Conservation (phyloP, 495 filamentous ascomycete genomes). For the Neurospora sp. region DNA sequence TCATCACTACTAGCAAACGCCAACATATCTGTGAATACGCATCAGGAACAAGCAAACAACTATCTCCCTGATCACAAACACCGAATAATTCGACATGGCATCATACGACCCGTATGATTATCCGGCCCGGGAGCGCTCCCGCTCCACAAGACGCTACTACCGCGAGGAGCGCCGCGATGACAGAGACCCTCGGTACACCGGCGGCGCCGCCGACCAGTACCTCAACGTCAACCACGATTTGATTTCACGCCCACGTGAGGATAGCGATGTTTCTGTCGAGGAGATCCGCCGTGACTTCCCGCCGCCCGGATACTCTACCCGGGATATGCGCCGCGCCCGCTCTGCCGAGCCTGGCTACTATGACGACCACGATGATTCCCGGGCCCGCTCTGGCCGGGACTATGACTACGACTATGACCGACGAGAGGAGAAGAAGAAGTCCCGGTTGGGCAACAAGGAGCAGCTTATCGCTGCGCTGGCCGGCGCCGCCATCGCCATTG, state of each 20-base stretch:
- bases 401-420: slow-evolving; percentile 39
- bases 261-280: slow-evolving; percentile 43
- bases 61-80: not conserved
- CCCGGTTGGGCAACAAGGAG: slow-evolving; percentile 44
- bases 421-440: slow-evolving; percentile 38
- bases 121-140: slow-evolving; percentile 30
- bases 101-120: slow-evolving; percentile 39
- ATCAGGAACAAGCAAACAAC: not conserved
- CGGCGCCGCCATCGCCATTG: slow-evolving; percentile 42
- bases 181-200: slow-evolving; percentile 34
- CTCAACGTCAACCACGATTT: slow-evolving; percentile 38
- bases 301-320: slow-evolving; percentile 42
- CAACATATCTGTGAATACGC: not conserved
- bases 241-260: slow-evolving; percentile 44
- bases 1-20: not conserved
- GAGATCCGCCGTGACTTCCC: slow-evolving; percentile 60
- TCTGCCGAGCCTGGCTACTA: slow-evolving; percentile 38
- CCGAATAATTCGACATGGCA: slow-evolving; percentile 24
- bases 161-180: slow-evolving; percentile 37
- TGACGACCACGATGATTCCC: slow-evolving; percentile 34
- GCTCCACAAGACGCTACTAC: slow-evolving; percentile 32
- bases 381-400: slow-evolving; percentile 28
- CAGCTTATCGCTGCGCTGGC: slow-evolving; percentile 48
- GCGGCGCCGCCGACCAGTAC: slow-evolving; percentile 39
- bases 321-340: slow-evolving; percentile 42